A percentile compares a stretch with the other conserved stretches of the same genome.
phyloP scores from a whole-genome alignment of 768 basidiomycete genomes.

The Pilatotrama ljubarskyi region DNA sequence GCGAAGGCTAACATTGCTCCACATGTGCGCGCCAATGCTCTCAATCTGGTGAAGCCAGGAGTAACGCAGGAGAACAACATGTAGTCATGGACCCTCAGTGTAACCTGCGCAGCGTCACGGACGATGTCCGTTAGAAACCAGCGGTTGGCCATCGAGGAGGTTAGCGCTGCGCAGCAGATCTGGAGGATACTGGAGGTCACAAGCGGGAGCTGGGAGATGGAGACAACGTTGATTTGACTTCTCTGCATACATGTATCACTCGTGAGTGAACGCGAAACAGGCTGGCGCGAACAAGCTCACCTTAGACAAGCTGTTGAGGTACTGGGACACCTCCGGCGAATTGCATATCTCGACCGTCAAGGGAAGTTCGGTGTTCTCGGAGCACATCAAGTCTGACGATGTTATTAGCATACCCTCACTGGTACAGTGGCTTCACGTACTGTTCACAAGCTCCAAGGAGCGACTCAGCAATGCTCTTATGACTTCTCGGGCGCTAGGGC shows the following conservation, averaged over 20 bases:
- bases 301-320: neutral
- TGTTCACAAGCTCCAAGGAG: slow-evolving; percentile 37
- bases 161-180: slow-evolving; percentile 43
- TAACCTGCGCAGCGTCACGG: slow-evolving; percentile 42
- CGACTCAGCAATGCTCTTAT: slow-evolving; percentile 34
- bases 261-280: too few relatives aligned
- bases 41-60: slow-evolving; percentile 35
- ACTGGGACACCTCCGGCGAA: neutral
- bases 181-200: slow-evolving; percentile 50
- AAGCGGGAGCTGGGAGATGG: slow-evolving; percentile 41
- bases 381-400: neutral
- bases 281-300: neutral
- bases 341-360: neutral
- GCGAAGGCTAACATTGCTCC: slow-evolving; percentile 16
- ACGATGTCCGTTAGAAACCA: slow-evolving; percentile 53
- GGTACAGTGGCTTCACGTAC: neutral
- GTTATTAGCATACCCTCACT: neutral
- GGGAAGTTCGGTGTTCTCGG: neutral
- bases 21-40: slow-evolving; percentile 44
- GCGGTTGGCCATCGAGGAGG: slow-evolving; percentile 43
- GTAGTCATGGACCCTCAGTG: slow-evolving; percentile 45
- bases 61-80: slow-evolving; percentile 41
- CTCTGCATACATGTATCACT: neutral
- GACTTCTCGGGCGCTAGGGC: slow-evolving; percentile 12
- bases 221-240: neutral